These are phyloP conservation scores for Yarrowia divulgata DNA, from an alignment of 805 yeast species.

Conservation along the genomic window DNA sequence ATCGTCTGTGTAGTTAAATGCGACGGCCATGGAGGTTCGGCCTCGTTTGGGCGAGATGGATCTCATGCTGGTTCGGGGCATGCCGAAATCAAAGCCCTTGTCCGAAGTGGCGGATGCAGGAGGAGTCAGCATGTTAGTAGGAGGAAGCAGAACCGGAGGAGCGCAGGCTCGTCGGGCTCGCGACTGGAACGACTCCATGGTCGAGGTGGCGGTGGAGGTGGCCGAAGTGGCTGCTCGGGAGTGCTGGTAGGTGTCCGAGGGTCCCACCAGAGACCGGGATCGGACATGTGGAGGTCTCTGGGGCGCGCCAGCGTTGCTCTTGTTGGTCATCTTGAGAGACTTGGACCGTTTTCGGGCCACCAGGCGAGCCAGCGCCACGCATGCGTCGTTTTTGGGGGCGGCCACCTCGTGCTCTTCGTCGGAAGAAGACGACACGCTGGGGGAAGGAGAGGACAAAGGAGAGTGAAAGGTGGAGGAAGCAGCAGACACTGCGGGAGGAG, in stretches of 20 bases:
- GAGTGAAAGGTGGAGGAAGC: conserved; percentile 14
- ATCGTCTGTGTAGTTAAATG: conserved; percentile 35
- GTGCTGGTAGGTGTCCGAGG: neutral
- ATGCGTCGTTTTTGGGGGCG: conserved; percentile 32
- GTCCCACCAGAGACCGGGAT: conserved; percentile 15
- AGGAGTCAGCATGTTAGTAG: conserved; percentile 20
- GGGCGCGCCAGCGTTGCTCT: neutral
- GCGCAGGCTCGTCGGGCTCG: conserved; percentile 34
- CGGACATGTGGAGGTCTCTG: conserved; percentile 21
- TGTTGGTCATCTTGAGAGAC: conserved; percentile 15
- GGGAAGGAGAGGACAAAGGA: conserved; percentile 12
- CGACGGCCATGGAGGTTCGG: conserved; percentile 37
- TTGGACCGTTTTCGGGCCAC: conserved; percentile 36
- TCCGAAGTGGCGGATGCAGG: conserved; percentile 20
- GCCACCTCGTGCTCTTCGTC: conserved; percentile 12
- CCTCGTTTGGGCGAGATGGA: conserved; percentile 37
- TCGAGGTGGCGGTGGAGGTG: conserved; percentile 1
- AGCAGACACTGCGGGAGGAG: conserved; percentile 11
- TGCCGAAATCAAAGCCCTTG: conserved; percentile 27
- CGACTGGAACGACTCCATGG: conserved; percentile 36
- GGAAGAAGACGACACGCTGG: conserved; percentile 10
- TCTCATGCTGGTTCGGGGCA: conserved; percentile 26
- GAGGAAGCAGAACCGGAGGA: neutral
- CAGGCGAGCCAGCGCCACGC: conserved; percentile 38
- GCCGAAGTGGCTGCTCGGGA: neutral